These are phyloP conservation scores for Amanita phalloides DNA, from an alignment of 768 basidiomycete species.

Conservation along the genomic window DNA sequence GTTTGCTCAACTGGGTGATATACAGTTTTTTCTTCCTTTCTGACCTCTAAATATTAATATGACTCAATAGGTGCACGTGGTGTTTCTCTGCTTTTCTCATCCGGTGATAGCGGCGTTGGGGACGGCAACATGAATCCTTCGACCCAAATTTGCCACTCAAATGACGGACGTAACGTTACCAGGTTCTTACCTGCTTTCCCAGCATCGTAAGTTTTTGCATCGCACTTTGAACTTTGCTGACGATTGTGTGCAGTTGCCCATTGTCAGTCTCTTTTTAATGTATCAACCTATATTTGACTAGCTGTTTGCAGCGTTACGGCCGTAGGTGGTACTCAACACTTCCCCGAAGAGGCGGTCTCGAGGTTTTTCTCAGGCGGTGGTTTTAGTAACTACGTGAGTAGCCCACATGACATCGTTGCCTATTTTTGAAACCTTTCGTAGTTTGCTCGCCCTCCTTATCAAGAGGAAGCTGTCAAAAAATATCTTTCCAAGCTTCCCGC, in stretches of 20 bases:
- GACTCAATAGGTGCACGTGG: conserved; percentile 46
- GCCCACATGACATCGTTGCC: background rate
- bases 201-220: conserved; percentile 25
- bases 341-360: conserved; percentile 47
- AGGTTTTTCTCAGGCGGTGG: conserved; percentile 59
- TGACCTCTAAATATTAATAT: background rate
- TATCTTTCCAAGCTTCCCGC: conserved; percentile 36
- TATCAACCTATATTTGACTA: background rate
- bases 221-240: background rate
- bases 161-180: conserved; percentile 43
- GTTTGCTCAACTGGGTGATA: conserved; percentile 55
- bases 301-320: conserved; percentile 45
- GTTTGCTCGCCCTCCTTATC: conserved; percentile 47
- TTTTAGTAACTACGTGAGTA: conserved; percentile 56
- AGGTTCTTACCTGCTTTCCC: conserved; percentile 54
- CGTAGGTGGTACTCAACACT: conserved; percentile 52
- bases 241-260: conserved; percentile 28
- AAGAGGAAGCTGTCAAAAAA: conserved; percentile 28
- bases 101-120: conserved; percentile 63
- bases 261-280: conserved; percentile 24
- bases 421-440: conserved; percentile 12
- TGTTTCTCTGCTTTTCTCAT: conserved; percentile 51
- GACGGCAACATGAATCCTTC: conserved; percentile 44
- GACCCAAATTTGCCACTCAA: conserved; percentile 44
- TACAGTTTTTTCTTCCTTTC: background rate